phyloP scores from a whole-genome alignment of 257 asterid genomes.

The Misopates orontium region DNA sequence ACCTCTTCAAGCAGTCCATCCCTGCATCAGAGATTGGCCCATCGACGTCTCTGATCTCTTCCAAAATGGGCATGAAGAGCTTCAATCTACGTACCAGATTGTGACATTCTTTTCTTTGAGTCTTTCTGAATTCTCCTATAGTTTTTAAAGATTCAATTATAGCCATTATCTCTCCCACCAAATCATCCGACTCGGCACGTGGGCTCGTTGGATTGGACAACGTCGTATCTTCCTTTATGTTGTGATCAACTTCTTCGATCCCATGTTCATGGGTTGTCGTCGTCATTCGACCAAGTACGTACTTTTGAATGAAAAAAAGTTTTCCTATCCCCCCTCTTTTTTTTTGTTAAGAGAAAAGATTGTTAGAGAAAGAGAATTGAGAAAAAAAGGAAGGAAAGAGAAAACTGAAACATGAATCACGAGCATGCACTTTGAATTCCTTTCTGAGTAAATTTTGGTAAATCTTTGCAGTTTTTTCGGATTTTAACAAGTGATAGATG shows the following conservation, averaged over 20 bases:
- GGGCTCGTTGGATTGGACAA: constrained; percentile 34
- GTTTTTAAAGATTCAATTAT: constrained; percentile 47
- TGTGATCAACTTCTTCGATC: constrained; percentile 30
- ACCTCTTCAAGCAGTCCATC: constrained; percentile 41
- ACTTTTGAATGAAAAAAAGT: background rate
- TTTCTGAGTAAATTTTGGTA: background rate
- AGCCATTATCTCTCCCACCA: constrained; percentile 53
- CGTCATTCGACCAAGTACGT: constrained; percentile 25
- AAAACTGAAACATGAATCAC: constrained; percentile 29
- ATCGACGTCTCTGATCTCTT: constrained; percentile 49
- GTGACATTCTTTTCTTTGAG: constrained; percentile 68
- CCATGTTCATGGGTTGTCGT: constrained; percentile 19
- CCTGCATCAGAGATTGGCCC: constrained; percentile 42
- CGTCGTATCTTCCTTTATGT: constrained; percentile 33
- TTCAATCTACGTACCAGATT: constrained; percentile 57
- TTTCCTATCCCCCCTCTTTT: background rate
- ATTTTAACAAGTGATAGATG: background rate
- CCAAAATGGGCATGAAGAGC: constrained; percentile 59
- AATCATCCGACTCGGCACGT: constrained; percentile 32
- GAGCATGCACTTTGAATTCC: background rate
- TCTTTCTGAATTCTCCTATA: constrained; percentile 62
- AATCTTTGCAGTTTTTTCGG: constrained; percentile 7
- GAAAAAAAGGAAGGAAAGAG: constrained; percentile 29
- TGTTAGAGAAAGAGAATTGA: constrained; percentile 6
- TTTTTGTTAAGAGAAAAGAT: background rate